Conservation (phyloP, 1,139 yeast species). For the Candida sp. region DNA sequence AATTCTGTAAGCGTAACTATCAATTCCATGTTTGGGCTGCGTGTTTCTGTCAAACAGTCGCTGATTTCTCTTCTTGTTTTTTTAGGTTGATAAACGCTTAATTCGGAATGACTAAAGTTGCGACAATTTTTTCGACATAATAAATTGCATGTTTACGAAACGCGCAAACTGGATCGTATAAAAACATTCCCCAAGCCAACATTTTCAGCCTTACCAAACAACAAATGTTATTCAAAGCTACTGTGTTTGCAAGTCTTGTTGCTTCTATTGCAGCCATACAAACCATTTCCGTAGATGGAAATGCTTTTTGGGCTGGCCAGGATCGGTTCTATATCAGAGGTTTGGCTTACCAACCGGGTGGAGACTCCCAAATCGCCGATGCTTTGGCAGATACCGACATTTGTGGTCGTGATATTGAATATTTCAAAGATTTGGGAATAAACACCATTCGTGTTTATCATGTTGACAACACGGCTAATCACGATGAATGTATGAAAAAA, state of each 20-base stretch:
- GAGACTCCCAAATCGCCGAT: conserved; percentile 49
- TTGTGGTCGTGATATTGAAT: conserved; percentile 79
- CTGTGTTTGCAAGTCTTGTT: conserved; percentile 1
- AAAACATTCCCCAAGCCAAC: no score
- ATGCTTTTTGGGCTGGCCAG: conserved; percentile 56
- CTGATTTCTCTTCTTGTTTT: no score
- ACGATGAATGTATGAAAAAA: conserved; percentile 62
- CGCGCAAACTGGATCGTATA: no score
- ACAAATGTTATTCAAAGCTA: conserved; percentile 1
- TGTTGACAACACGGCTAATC: conserved; percentile 62
- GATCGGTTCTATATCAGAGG: conserved; percentile 59
- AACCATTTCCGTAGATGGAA: conserved; percentile 55
- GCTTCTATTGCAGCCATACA: conserved; percentile 33
- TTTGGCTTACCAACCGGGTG: conserved; percentile 83
- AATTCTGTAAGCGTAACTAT: no score
- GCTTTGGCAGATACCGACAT: conserved; percentile 67
- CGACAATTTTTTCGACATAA: no score
- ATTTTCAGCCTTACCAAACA: no score
- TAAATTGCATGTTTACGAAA: no score
- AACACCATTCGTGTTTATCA: conserved; percentile 77
- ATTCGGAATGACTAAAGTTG: no score
- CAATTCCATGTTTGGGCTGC: no score
- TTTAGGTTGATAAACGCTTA: no score
- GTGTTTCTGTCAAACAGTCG: no score
- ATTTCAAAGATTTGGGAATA: conserved; percentile 57